A percentile compares a stretch with the other conserved stretches of the same genome.
Evolutionary conservation across 2,329 filamentous ascomycete genomes (phyloP).

Genomic region (Cordyceps cateniannulata): DNA sequence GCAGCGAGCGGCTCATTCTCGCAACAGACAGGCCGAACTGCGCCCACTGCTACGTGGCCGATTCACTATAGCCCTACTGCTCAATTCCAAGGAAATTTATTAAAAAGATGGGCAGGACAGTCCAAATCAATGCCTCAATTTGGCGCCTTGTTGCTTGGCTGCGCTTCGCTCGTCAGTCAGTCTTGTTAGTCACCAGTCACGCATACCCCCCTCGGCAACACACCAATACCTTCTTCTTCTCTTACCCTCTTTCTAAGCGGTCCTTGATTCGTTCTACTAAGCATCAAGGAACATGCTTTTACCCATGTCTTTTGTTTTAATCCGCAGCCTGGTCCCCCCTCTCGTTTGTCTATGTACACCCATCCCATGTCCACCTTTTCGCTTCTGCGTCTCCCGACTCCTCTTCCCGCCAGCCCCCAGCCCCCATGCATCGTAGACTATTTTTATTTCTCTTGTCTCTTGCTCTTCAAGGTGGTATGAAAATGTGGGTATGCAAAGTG

Average conservation of each 20-base stretch:
- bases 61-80: neutral
- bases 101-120: neutral
- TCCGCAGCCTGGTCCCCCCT: neutral
- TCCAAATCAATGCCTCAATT: neutral
- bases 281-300: neutral
- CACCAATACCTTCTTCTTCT: neutral
- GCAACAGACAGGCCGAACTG: neutral
- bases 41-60: neutral
- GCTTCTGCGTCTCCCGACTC: neutral
- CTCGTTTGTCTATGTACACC: conserved; percentile 6
- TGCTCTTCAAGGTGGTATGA: neutral
- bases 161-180: neutral
- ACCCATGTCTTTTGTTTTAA: neutral
- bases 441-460: neutral
- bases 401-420: conserved; percentile 1
- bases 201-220: neutral
- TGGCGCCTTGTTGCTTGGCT: neutral
- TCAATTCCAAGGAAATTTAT: neutral
- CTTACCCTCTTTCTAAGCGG: neutral
- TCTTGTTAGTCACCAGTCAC: conserved; percentile 7
- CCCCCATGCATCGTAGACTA: neutral
- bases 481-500: neutral
- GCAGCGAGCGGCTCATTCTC: neutral
- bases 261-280: neutral
- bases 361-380: conserved; percentile 24